Conservation (phyloP, 139 green algal species). For the Chlorokybus atmophyticus region DNA sequence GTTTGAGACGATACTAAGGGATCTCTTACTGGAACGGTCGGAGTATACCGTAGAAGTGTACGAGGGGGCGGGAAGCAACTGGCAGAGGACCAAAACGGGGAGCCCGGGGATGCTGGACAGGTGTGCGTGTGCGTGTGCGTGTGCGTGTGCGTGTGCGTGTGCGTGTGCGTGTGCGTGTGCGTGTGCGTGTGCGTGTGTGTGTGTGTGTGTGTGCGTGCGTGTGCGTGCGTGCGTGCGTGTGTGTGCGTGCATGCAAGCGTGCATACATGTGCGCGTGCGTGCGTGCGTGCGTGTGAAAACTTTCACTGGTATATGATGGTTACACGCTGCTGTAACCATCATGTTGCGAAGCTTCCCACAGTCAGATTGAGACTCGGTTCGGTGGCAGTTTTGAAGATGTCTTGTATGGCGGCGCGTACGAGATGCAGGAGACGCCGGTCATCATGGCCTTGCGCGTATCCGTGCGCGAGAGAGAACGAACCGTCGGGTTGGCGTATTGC, state of each 20-base stretch:
- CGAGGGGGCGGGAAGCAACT: conserved; percentile 44
- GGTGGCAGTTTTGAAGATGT: conserved; percentile 80
- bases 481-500: conserved; percentile 61
- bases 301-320: no score
- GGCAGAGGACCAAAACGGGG: conserved; percentile 35
- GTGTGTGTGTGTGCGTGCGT: no score
- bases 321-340: no score
- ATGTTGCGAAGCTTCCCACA: no score
- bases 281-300: no score
- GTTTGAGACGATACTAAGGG: conserved; percentile 56
- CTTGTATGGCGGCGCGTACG: conserved; percentile 43
- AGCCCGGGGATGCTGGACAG: conserved; percentile 53
- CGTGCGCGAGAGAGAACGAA: conserved; percentile 27
- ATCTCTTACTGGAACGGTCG: conserved; percentile 57
- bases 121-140: neutral
- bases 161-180: neutral
- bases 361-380: no score
- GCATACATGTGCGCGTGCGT: no score
- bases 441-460: conserved; percentile 57
- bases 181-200: no score
- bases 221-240: no score
- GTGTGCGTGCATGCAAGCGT: no score
- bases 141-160: neutral
- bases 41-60: conserved; percentile 70
- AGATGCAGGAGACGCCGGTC: conserved; percentile 33